Base-by-base conservation (phyloP, 257 asterid species). In the Salvia rosmarinus region DNA sequence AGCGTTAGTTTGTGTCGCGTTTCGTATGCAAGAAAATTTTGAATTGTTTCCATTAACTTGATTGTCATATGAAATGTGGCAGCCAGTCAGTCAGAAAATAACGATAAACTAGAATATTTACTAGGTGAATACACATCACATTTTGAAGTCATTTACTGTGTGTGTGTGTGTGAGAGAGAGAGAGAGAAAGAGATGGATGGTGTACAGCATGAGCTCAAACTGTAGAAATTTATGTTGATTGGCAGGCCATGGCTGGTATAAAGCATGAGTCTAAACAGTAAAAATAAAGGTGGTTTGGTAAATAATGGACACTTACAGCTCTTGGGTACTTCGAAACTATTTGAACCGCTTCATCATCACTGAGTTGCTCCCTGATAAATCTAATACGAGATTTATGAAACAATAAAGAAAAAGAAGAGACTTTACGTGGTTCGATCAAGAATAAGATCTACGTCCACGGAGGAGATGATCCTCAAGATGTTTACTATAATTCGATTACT, bases 291-390 rank as follows among this genome's bases (percentile, higher is more conserved):
- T 42, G 30, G 9, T 17, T 32, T 39, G 57, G 51, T 3, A 21
- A 52, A 50, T 4, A 17, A 37, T 10, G 34, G 42, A 34, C 9
- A 76, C 99, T 88, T 82, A 95, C 99, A 40, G 89, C 84, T 88
- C 96, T 86, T 17, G 99, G 93, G 80, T 82, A 52, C 69, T 81
- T 88, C 2, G 84, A 81, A 20, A 94, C 99, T 49, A 94, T 86
- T 37, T 88, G 90, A 73, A 94, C 96, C 2, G 93, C 99, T 64
- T 71, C 88, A 56, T 94, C 90, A 49, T 94, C 98, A 35, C 86
- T 88, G 73, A 94, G 82, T 11, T 91, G 92, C 65, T 94, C 99
- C 99, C 98, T n/a, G n/a, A n/a, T n/a, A n/a, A n/a, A n/a, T n/a
- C n/a, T n/a, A n/a, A n/a, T n/a, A n/a, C n/a, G n/a, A n/a, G n/a